Evolutionary conservation across 2,329 filamentous ascomycete genomes (phyloP), one percentile per base, ranked within the genome.

Genomic region (Stenocarpella maydis): DNA sequence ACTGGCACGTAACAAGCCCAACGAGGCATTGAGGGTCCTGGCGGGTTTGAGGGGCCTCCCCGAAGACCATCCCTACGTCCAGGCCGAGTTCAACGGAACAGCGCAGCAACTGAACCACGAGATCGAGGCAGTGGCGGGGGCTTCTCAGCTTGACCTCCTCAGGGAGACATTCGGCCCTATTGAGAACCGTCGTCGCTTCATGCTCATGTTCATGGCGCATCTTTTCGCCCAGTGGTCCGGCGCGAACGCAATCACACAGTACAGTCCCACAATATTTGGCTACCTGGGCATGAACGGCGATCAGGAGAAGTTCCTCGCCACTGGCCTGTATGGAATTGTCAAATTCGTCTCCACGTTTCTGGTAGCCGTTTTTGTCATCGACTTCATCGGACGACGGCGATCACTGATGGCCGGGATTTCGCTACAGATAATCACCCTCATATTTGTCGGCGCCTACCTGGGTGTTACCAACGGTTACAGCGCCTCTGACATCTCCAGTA

Each of bases 351-450:
- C 90, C 0, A 88, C 91, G 14, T 77, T 94, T 41, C 73, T 88
- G 49, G 94, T 92, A 76, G 91, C 92, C 0, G 84, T 94, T 65
- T 93, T 95, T 85, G 85, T 95, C 12, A 91, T 95, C 72, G 92
- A 95, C 74, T 89, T 91, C 67, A 90, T 95, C 73, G 92, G 92
- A 5, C 90, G 92, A 70, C 94, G 94, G 79, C 87, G 88, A 10
- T 84, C 89, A 0, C 83, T 91, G 0, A 82, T 90, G 21, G 78
- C 85, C 0, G 89, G 89, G 2, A 91, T 91, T 73, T 81, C 81
- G 2, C 80, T 90, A 0, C 89, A 91, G 76, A 83, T 84, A n/a
- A 77, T 91, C 14, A 74, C 88, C n/a, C 90, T 91, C 86, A 73
- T 88, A 72, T 91, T 91, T 76, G 82, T 91, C 17, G 89, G 88